These are phyloP conservation scores for Lachnellula occidentalis DNA, from an alignment of 2,329 filamentous ascomycete genomes.

Conservation along the genomic window DNA sequence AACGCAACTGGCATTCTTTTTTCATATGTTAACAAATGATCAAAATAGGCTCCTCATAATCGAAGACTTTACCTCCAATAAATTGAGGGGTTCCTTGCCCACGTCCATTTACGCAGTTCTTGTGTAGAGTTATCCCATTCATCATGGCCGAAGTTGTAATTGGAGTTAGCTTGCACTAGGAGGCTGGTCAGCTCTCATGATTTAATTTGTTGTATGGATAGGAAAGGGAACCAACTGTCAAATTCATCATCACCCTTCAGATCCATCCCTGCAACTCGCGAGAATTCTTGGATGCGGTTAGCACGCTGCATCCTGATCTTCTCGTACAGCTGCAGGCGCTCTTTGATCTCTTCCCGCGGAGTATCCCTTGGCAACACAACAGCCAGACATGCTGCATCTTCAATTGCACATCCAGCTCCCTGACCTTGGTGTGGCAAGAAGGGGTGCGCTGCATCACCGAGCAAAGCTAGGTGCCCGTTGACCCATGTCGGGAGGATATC, in stretches of 20 bases:
- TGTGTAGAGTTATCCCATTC: conserved; percentile 47
- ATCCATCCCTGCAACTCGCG: conserved; percentile 34
- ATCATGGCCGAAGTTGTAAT: conserved; percentile 46
- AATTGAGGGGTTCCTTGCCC: conserved; percentile 33
- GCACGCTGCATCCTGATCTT: conserved; percentile 52
- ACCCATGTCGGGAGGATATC: conserved; percentile 51
- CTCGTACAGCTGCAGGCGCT: conserved; percentile 54
- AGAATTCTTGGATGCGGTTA: conserved; percentile 51
- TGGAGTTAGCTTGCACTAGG: conserved; percentile 23
- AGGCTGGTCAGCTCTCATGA: conserved; percentile 37
- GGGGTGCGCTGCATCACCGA: conserved; percentile 65
- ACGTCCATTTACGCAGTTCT: conserved; percentile 40
- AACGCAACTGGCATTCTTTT: conserved; percentile 35
- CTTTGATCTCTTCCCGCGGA: conserved; percentile 41
- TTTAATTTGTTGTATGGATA: not conserved
- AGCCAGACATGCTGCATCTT: conserved; percentile 57
- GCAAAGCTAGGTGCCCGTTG: conserved; percentile 46
- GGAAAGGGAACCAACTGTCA: conserved; percentile 36
- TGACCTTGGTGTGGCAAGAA: conserved; percentile 61
- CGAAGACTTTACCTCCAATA: conserved; percentile 29
- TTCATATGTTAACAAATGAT: not conserved
- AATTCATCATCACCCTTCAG: conserved; percentile 35
- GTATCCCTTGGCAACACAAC: conserved; percentile 49
- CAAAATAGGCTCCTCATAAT: not conserved
- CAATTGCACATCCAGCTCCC: conserved; percentile 59